Evolutionary conservation across 2,329 filamentous ascomycete species (phyloP).

Genomic region (Diaporthe capsici): DNA sequence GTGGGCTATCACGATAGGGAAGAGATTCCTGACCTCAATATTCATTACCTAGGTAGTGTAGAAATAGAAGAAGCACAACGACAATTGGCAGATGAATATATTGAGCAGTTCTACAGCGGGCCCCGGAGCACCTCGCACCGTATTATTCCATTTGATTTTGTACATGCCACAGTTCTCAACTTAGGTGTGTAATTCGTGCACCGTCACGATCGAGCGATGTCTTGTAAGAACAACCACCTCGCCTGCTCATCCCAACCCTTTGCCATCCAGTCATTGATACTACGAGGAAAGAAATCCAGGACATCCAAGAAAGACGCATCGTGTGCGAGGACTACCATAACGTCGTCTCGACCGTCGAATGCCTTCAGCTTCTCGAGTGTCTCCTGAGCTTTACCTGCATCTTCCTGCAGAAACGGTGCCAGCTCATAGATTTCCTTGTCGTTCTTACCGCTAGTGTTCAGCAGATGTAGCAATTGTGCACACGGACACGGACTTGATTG

Average conservation of each 20-base stretch:
- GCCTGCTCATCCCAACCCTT: constrained; percentile 41
- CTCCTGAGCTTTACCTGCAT: constrained; percentile 24
- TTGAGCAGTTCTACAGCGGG: not conserved
- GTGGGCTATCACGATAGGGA: not conserved
- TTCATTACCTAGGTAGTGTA: not conserved
- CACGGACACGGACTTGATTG: not conserved
- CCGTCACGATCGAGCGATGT: constrained; percentile 20
- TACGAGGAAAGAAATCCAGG: constrained; percentile 41
- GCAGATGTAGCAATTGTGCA: constrained; percentile 26
- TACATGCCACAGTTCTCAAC: not conserved
- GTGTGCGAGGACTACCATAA: constrained; percentile 44
- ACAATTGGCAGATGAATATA: not conserved
- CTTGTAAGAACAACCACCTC: constrained; percentile 43
- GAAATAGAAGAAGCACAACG: not conserved
- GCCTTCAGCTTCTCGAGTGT: constrained; percentile 42
- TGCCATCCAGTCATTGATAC: constrained; percentile 41
- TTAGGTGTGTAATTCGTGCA: not conserved
- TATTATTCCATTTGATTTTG: not conserved
- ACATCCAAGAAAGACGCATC: constrained; percentile 40
- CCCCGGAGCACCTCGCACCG: not conserved
- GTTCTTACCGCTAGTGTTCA: constrained; percentile 31
- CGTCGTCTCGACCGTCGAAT: constrained; percentile 40
- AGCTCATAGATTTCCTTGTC: constrained; percentile 13
- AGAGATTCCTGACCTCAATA: not conserved
- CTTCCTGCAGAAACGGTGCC: not conserved